These are phyloP conservation scores for Drechslera avenae DNA, from an alignment of 2,329 filamentous ascomycete genomes.

Conservation along the genomic window DNA sequence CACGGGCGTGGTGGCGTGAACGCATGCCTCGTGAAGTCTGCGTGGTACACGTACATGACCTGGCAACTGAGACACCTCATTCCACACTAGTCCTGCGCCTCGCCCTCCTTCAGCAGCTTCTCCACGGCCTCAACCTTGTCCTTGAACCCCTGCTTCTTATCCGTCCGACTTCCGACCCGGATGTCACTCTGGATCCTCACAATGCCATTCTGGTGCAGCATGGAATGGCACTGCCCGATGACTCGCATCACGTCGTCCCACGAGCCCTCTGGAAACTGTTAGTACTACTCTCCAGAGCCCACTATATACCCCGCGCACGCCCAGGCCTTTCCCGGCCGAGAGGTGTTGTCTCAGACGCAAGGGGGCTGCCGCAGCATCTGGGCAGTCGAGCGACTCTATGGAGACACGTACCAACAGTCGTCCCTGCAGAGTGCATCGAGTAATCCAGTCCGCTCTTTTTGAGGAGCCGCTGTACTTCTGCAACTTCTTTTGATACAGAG, in stretches of 20 bases:
- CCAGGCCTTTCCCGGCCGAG: slow-evolving; percentile 13
- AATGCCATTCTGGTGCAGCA: slow-evolving; percentile 47
- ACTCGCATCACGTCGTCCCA: slow-evolving; percentile 84
- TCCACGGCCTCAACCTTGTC: slow-evolving; percentile 75
- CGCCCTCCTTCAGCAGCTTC: slow-evolving; percentile 53
- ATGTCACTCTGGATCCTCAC: slow-evolving; percentile 85
- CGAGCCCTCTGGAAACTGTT: slow-evolving; percentile 69
- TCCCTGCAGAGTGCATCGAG: slow-evolving; percentile 91
- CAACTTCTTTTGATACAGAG: slow-evolving; percentile 70
- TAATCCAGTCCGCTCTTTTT: slow-evolving; percentile 80
- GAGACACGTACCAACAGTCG: slow-evolving; percentile 74
- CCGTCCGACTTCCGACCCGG: slow-evolving; percentile 80
- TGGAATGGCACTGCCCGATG: slow-evolving; percentile 49
- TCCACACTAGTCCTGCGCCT: slow-evolving; percentile 5
- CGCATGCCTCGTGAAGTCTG: background rate
- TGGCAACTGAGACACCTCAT: slow-evolving; percentile 8
- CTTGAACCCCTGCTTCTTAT: slow-evolving; percentile 80
- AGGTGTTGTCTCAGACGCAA: slow-evolving; percentile 5
- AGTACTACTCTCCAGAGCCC: slow-evolving; percentile 5
- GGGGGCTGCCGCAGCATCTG: background rate
- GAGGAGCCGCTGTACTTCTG: slow-evolving; percentile 84
- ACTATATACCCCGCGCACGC: slow-evolving; percentile 8
- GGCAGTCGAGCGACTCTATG: background rate
- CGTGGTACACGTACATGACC: slow-evolving; percentile 7
- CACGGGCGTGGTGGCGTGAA: background rate